A percentile compares a stretch with the other conserved stretches of the same genome.
These are phyloP conservation scores for Phytophthora vignae DNA, from an alignment of 352 stramenopile species.

Conservation along the genomic window DNA sequence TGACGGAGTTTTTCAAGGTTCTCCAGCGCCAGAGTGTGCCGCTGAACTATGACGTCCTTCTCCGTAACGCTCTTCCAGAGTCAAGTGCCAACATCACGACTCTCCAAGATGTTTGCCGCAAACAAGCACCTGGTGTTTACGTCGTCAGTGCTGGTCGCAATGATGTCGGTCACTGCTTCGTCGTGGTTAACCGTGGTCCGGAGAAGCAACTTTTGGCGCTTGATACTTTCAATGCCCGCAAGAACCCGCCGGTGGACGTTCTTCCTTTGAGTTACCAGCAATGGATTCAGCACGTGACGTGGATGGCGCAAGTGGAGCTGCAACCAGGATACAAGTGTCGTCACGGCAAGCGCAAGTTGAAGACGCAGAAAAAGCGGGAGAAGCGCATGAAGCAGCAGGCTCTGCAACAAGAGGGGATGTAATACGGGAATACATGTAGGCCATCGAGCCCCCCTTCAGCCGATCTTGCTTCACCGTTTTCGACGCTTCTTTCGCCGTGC, in stretches of 20 bases:
- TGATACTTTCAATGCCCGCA: neutral
- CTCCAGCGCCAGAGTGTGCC: conserved; percentile 6
- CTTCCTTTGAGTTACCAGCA: neutral
- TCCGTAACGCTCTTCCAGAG: neutral
- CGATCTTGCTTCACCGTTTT: neutral
- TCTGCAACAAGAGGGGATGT: neutral
- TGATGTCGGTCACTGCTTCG: conserved; percentile 6
- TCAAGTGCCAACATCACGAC: neutral
- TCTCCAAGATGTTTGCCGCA: neutral
- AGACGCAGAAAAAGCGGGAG: neutral
- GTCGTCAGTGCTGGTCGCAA: conserved; percentile 3
- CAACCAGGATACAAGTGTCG: neutral
- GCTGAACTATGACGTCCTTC: neutral
- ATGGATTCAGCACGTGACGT: conserved; percentile 1
- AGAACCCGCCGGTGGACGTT: neutral
- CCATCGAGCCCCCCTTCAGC: neutral
- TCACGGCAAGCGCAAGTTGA: conserved; percentile 8
- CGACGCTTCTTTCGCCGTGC: neutral
- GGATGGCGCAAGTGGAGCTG: neutral
- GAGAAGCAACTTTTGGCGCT: neutral
- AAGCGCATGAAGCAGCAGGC: conserved; percentile 1
- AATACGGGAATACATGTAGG: conserved; percentile 19
- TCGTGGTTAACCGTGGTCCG: neutral
- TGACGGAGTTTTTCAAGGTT: conserved; percentile 7
- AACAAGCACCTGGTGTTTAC: neutral